Base-by-base conservation (phyloP, 2,329 filamentous ascomycete genomes). In the Aspergillus oerlinghausenensis region DNA sequence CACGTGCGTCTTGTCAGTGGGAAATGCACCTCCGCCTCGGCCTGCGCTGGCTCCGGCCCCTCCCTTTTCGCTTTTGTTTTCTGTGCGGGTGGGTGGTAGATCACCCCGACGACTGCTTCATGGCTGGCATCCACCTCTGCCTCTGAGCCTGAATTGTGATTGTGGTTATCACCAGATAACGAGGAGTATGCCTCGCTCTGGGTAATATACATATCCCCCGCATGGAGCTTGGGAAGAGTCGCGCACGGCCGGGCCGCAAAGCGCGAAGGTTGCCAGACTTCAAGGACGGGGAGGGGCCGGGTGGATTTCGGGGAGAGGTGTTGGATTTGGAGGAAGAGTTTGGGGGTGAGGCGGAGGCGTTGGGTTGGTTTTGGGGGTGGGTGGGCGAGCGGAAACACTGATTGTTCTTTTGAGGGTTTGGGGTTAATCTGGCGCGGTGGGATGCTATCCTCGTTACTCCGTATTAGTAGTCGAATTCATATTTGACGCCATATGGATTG, bases 321-420 rank as follows among this genome's bases (percentile, higher is more conserved):
- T 61, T 72, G 70, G 52, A 72, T 66, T 63, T 72, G 70, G 2
- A 72, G 65, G 4, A 69, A 59, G 23, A 71, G 60, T 23, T 66
- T 67, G 9, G 70, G 58, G 26, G 62, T 58, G 43, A 72, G 61
- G 4, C 69, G 65, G 10, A 72, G 59, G 6, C 60, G 54, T 51
- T 61, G 55, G 29, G 52, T 58, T 4, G 29, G 10, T 63, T 70
- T 71, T 11, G 68, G 65, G 4, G 70, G 65, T 11, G 68, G 70
- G 29, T 63, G 65, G 9, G 69, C 69, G 35, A 72, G 63, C 43
- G 65, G 62, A 55, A 72, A 72, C 29, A 32, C 2, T 29, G 49
- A 4, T 29, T 59, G 60, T 19, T 63, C 60, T 45, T 64, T 35
- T 4, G 4, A 3, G 61, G 28, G 65, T 66, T 61, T 67, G 67